phyloP scores from a whole-genome alignment of 2,329 filamentous ascomycete species.

The Penicillium sp. region DNA sequence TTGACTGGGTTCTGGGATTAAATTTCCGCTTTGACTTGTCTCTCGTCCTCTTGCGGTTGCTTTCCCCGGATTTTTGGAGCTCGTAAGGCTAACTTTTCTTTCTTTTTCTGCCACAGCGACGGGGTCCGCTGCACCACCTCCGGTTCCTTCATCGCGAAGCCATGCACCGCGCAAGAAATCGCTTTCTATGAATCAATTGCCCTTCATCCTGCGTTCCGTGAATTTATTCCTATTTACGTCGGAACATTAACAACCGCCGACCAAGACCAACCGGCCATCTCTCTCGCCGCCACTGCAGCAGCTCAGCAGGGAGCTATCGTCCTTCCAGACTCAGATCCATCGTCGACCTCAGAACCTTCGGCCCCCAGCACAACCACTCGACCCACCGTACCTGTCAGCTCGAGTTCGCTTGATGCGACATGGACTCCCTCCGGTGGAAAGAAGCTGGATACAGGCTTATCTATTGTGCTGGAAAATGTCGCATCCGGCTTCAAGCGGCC shows the following conservation, averaged over 20 bases:
- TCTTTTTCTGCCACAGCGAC: conserved; percentile 62
- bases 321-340: conserved; percentile 30
- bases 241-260: conserved; percentile 76
- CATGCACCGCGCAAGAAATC: conserved; percentile 84
- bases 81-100: conserved; percentile 10
- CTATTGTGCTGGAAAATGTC: conserved; percentile 84
- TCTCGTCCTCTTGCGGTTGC: not conserved
- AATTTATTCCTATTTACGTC: conserved; percentile 83
- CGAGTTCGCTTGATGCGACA: conserved; percentile 27
- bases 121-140: conserved; percentile 84
- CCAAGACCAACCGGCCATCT: conserved; percentile 43
- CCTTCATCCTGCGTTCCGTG: conserved; percentile 73
- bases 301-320: conserved; percentile 47
- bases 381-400: conserved; percentile 1
- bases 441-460: conserved; percentile 75
- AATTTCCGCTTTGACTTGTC: not conserved
- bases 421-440: conserved; percentile 60
- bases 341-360: conserved; percentile 26
- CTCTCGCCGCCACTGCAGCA: conserved; percentile 49
- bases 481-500: conserved; percentile 79
- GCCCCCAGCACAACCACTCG: conserved; percentile 22
- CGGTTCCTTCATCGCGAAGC: conserved; percentile 90
- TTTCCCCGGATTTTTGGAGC: not conserved
- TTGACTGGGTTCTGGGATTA: not conserved
- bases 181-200: conserved; percentile 82